Evolutionary conservation across 2,329 filamentous ascomycete genomes (phyloP).

Genomic region (Massarina eburnea): DNA sequence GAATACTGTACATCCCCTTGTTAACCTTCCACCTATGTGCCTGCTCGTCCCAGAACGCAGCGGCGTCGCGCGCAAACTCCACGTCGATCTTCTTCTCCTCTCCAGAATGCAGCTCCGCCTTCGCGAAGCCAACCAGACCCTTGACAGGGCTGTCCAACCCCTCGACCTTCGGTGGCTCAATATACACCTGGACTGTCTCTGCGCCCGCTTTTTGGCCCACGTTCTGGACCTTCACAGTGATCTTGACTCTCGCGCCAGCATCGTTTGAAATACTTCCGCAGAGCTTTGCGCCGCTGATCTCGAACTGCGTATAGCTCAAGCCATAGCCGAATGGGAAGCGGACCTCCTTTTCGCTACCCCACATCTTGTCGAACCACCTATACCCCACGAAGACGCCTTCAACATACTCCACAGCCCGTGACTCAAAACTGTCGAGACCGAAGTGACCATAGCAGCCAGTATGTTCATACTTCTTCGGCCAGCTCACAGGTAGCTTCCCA

Average conservation of each 20-base stretch:
- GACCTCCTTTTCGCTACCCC: conserved; percentile 54
- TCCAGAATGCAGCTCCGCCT: conserved; percentile 59
- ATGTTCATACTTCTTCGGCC: conserved; percentile 65
- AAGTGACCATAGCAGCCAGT: conserved; percentile 59
- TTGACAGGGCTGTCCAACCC: conserved; percentile 63
- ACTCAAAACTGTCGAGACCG: conserved; percentile 64
- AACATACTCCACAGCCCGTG: conserved; percentile 46
- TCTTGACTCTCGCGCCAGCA: conserved; percentile 56
- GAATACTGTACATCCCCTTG: conserved; percentile 64
- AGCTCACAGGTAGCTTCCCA: conserved; percentile 63
- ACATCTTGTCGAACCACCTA: conserved; percentile 40
- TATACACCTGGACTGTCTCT: conserved; percentile 68
- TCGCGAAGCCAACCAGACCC: conserved; percentile 62
- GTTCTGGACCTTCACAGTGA: conserved; percentile 61
- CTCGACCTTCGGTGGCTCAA: conserved; percentile 55
- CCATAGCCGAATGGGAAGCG: conserved; percentile 67
- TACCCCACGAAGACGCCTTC: conserved; percentile 25
- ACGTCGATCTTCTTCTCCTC: conserved; percentile 60
- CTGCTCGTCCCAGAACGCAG: conserved; percentile 71
- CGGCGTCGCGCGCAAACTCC: conserved; percentile 63
- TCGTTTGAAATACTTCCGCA: conserved; percentile 48
- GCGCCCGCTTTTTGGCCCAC: conserved; percentile 54
- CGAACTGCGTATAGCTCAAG: conserved; percentile 62
- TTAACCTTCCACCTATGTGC: conserved; percentile 66
- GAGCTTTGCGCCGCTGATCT: conserved; percentile 42